Conservation (phyloP, 2,329 filamentous ascomycete species). For the Aureobasidium sp. region DNA sequence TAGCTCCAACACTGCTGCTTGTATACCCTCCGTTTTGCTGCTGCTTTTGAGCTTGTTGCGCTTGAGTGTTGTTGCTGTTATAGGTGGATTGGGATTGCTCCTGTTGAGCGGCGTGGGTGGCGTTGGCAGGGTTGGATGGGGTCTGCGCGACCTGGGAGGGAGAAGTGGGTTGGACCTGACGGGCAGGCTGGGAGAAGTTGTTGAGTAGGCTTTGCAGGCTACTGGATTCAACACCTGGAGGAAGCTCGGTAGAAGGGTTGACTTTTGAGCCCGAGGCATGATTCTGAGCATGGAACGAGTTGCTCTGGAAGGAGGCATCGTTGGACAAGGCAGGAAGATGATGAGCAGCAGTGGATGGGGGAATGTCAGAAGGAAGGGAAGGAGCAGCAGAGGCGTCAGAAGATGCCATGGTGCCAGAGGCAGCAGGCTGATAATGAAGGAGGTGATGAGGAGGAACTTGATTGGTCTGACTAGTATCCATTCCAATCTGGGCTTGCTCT, state of each 20-base stretch:
- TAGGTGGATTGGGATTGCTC: constrained; percentile 23
- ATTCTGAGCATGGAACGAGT: constrained; percentile 20
- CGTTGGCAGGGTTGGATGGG: constrained; percentile 38
- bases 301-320: constrained; percentile 14
- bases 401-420: constrained; percentile 21
- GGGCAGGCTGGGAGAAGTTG: constrained; percentile 24
- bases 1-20: constrained; percentile 12
- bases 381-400: constrained; percentile 27
- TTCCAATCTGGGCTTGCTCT: constrained; percentile 10
- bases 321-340: constrained; percentile 16
- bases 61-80: not conserved
- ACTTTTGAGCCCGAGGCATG: constrained; percentile 19
- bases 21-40: not conserved
- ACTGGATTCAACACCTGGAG: constrained; percentile 12
- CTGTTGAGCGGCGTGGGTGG: constrained; percentile 45
- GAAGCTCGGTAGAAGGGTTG: constrained; percentile 1
- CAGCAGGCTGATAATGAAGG: constrained; percentile 11
- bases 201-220: constrained; percentile 14
- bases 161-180: constrained; percentile 27
- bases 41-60: constrained; percentile 22
- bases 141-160: constrained; percentile 22
- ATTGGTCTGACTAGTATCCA: constrained; percentile 15
- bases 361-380: constrained; percentile 1
- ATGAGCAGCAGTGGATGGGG: constrained; percentile 3
- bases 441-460: constrained; percentile 8